These are phyloP conservation scores for Centrapalus pauciflorus DNA, from an alignment of 129 eudicot genomes.

Conservation along the genomic window DNA sequence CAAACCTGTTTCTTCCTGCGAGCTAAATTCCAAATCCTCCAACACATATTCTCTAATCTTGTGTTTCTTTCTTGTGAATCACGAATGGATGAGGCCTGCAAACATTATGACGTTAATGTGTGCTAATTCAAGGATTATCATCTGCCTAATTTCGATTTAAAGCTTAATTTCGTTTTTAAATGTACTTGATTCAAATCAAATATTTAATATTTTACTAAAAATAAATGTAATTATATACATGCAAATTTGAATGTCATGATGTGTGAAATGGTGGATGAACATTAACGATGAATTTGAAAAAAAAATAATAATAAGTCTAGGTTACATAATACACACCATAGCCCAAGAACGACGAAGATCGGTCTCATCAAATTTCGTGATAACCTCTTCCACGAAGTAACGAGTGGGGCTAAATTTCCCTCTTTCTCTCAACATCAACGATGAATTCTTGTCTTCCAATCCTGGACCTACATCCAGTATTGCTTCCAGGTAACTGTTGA, in stretches of 20 bases:
- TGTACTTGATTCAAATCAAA: neutral
- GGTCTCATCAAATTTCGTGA: constrained; percentile 82
- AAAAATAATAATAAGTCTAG: no score
- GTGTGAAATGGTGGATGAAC: neutral
- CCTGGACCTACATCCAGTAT: constrained; percentile 77
- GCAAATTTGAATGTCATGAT: neutral
- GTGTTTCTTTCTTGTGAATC: constrained; percentile 88
- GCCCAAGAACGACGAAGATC: constrained; percentile 96
- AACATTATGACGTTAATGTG: neutral
- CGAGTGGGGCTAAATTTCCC: constrained; percentile 82
- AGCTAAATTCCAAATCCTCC: constrained; percentile 96
- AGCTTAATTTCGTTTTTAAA: no score
- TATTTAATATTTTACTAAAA: no score
- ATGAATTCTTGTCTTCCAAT: constrained; percentile 50
- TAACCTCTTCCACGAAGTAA: constrained; percentile 86
- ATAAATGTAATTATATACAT: neutral
- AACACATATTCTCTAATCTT: constrained; percentile 78
- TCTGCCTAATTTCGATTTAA: neutral
- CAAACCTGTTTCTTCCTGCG: constrained; percentile 75
- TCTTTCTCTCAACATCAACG: constrained; percentile 69
- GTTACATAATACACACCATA: constrained; percentile 45
- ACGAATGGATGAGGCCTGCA: constrained; percentile 74
- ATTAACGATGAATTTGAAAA: neutral
- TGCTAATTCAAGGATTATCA: neutral
- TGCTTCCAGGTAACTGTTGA: constrained; percentile 86